These are phyloP conservation scores for Nakazawaea pomicola DNA, from an alignment of 805 yeast genomes.

Conservation along the genomic window DNA sequence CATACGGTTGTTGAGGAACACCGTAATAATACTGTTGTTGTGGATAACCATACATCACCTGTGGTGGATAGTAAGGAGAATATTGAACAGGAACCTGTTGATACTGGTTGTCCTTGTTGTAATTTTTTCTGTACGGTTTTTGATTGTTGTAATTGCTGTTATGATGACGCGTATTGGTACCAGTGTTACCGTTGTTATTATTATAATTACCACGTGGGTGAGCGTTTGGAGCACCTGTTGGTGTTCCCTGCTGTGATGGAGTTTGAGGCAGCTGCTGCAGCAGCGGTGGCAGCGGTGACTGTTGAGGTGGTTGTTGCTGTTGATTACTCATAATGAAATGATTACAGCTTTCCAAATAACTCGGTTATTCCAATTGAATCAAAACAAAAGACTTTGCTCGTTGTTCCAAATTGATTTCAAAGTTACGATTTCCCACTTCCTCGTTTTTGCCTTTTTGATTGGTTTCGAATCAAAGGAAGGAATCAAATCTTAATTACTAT, in stretches of 20 bases:
- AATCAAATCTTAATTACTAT: conserved; percentile 1
- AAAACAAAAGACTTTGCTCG: neutral
- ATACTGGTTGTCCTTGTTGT: conserved; percentile 9
- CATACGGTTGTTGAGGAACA: conserved; percentile 5
- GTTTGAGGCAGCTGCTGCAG: conserved; percentile 9
- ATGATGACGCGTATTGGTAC: conserved; percentile 2
- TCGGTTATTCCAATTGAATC: neutral
- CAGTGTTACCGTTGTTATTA: neutral
- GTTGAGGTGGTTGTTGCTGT: conserved; percentile 1
- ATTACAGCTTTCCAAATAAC: neutral
- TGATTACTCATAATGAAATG: conserved; percentile 2
- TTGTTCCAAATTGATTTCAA: too few relatives aligned
- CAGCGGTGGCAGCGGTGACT: conserved; percentile 8
- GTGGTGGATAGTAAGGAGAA: neutral
- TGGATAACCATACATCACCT: conserved; percentile 1
- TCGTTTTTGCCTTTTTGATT: too few relatives aligned
- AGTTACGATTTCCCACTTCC: too few relatives aligned
- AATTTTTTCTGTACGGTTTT: conserved; percentile 12
- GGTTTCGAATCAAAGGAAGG: too few relatives aligned
- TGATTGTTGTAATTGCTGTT: conserved; percentile 7
- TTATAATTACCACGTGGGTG: conserved; percentile 8
- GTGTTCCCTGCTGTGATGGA: conserved; percentile 3
- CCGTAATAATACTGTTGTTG: conserved; percentile 8
- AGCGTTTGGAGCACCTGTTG: conserved; percentile 3
- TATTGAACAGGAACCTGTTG: conserved; percentile 7